Base-by-base conservation (phyloP, 495 filamentous ascomycete species). In the Penicillium canescens region DNA sequence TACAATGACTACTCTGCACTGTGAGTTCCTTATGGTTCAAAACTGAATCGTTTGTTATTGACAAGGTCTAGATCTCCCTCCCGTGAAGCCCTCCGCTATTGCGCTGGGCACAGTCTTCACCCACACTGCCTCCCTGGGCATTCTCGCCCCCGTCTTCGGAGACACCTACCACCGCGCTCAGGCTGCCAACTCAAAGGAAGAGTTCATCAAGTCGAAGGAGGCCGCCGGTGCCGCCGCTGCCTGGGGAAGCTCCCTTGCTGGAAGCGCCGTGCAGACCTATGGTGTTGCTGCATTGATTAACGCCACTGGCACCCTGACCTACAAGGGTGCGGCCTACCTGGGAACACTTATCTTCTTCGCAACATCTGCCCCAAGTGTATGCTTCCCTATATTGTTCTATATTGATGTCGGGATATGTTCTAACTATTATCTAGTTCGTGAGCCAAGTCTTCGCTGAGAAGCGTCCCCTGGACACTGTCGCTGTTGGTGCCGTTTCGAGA, bases 51-150 rank as follows among this genome's bases (percentile, higher is more conserved):
- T 3, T 18, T 21, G 24, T n/a, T 58, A 21, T 35, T 41, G 56
- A 50, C 28, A 51, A 35, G 13, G 40, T 21, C 14, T 47, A 96
- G 91, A 97, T 67, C 85, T 98, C 54, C 94, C 94, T 61, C 82
- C 94, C 39, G 94, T 98, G 64, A 98, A 96, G 86, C 94, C 94
- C 44, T 97, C 93, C 44, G 94, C 94, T 56, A 96, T 98, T 66
- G 94, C 93, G 59, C 83, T 97, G 61, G 94, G 94, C 72, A 96
- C 94, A 37, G 70, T 90, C 71, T 98, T 96, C 84, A 96, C 88
- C 79, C 93, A 98, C 75, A 86, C 82, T 54, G 82, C 82, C 44
- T 89, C 87, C 46, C 77, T 92, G 55, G 88, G 88, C 56, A 85
- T 98, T 58, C 81, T 98, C 28, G 82, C 85, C 33, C 94, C 94